These are phyloP conservation scores for Phytophthora pinifolia DNA, from an alignment of 352 stramenopile species.

Conservation along the genomic window DNA sequence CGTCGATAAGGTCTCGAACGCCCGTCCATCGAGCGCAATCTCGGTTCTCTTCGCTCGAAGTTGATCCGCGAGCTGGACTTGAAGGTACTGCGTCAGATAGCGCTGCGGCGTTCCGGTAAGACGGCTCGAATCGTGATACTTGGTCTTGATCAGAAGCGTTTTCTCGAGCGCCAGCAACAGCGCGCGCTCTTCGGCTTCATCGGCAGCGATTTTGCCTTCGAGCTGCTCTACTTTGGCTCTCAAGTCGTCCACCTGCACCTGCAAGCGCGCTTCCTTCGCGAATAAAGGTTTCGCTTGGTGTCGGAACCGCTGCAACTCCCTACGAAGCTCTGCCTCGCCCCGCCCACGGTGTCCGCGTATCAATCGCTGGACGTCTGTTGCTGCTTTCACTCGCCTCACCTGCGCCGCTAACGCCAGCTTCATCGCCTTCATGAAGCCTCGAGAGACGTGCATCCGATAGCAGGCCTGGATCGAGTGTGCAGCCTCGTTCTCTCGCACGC, in stretches of 20 bases:
- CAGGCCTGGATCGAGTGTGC: constrained; percentile 58
- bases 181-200: constrained; percentile 58
- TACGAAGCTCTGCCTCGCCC: constrained; percentile 60
- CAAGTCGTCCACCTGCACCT: constrained; percentile 47
- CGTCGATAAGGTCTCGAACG: constrained; percentile 58
- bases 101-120: constrained; percentile 89
- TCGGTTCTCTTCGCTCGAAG: constrained; percentile 69
- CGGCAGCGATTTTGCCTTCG: constrained; percentile 32
- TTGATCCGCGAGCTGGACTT: constrained; percentile 89
- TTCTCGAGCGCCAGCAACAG: constrained; percentile 77
- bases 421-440: constrained; percentile 66
- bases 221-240: constrained; percentile 48
- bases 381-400: constrained; percentile 36
- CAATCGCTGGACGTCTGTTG: constrained; percentile 75
- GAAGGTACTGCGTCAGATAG: constrained; percentile 92
- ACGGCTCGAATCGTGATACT: constrained; percentile 83
- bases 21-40: constrained; percentile 53
- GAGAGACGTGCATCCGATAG: constrained; percentile 62
- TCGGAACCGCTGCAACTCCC: constrained; percentile 76
- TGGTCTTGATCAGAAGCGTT: constrained; percentile 83
- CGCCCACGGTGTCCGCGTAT: constrained; percentile 81
- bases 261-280: constrained; percentile 46
- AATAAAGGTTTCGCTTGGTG: constrained; percentile 75
- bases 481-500: constrained; percentile 54
- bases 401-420: constrained; percentile 50